Conservation (phyloP, 768 basidiomycete genomes). For the Phanerodontia chrysosporium region DNA sequence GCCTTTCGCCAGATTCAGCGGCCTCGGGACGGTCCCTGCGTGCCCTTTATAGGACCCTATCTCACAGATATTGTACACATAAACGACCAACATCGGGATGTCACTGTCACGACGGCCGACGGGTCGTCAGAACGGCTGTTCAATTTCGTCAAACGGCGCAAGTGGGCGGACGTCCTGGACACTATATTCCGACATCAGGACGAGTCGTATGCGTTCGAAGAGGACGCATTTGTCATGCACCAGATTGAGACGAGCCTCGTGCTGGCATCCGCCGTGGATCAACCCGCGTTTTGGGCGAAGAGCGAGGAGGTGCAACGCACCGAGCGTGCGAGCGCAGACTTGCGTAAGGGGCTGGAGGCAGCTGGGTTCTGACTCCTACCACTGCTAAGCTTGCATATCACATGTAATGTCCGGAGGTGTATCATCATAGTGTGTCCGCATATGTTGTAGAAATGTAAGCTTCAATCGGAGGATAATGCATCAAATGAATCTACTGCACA, state of each 20-base stretch:
- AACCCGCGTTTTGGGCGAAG: slow-evolving; percentile 51
- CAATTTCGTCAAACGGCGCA: slow-evolving; percentile 51
- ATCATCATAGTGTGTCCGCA: not conserved
- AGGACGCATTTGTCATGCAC: slow-evolving; percentile 39
- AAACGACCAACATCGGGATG: slow-evolving; percentile 40
- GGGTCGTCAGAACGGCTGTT: slow-evolving; percentile 23
- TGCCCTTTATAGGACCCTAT: slow-evolving; percentile 67
- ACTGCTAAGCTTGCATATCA: not conserved
- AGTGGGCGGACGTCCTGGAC: slow-evolving; percentile 51
- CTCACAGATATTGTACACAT: slow-evolving; percentile 57
- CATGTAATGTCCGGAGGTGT: not conserved
- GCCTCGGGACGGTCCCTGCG: slow-evolving; percentile 44
- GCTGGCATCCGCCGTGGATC: slow-evolving; percentile 37
- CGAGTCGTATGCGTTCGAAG: slow-evolving; percentile 43
- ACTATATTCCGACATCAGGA: slow-evolving; percentile 56
- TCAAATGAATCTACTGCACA: slow-evolving; percentile 22
- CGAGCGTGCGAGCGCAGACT: slow-evolving; percentile 59
- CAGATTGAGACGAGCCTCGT: slow-evolving; percentile 48
- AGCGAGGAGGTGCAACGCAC: slow-evolving; percentile 57
- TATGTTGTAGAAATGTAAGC: not conserved
- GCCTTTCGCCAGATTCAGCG: slow-evolving; percentile 49
- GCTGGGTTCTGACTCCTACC: slow-evolving; percentile 51
- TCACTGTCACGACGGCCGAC: slow-evolving; percentile 16
- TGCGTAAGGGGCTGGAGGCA: slow-evolving; percentile 61
- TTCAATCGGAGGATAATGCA: not conserved